A percentile compares a stretch with the other conserved stretches of the same genome.
Evolutionary conservation across 805 yeast species (phyloP).

Genomic region (Ogataea pilisensis): DNA sequence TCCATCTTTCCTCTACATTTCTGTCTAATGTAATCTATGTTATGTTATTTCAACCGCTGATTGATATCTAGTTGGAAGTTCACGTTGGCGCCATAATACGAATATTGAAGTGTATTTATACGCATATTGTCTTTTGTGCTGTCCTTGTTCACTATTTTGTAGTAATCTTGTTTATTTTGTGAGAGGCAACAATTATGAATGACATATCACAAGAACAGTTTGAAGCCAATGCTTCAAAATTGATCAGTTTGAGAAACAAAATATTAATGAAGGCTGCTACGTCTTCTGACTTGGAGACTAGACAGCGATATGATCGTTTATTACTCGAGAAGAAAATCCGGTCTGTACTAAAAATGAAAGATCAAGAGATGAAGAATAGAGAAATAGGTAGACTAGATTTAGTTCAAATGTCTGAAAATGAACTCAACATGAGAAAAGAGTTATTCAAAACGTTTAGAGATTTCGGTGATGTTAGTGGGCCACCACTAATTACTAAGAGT

Average conservation of each 20-base stretch:
- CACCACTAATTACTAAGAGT: background rate
- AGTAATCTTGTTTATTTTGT: background rate
- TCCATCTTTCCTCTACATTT: too few relatives aligned
- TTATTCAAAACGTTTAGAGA: background rate
- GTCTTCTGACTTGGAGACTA: conserved; percentile 13
- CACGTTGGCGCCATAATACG: too few relatives aligned
- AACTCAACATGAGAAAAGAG: background rate
- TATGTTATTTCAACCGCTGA: too few relatives aligned
- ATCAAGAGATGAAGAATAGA: conserved; percentile 8
- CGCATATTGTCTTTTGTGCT: too few relatives aligned
- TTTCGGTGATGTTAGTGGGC: background rate
- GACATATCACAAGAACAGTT: conserved; percentile 6
- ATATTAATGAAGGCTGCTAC: conserved; percentile 22
- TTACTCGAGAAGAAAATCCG: conserved; percentile 19
- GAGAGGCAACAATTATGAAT: conserved; percentile 1
- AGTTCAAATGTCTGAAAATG: conserved; percentile 10
- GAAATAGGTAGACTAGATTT: conserved; percentile 11
- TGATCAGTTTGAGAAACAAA: conserved; percentile 17
- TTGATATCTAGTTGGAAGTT: too few relatives aligned
- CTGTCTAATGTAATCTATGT: too few relatives aligned
- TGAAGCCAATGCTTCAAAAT: conserved; percentile 15
- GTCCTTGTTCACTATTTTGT: background rate
- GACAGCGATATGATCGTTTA: conserved; percentile 19
- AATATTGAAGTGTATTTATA: too few relatives aligned
- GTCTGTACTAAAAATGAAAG: conserved; percentile 11